Base-by-base conservation (phyloP, 2,329 filamentous ascomycete genomes). In the Neonectria magnoliae region DNA sequence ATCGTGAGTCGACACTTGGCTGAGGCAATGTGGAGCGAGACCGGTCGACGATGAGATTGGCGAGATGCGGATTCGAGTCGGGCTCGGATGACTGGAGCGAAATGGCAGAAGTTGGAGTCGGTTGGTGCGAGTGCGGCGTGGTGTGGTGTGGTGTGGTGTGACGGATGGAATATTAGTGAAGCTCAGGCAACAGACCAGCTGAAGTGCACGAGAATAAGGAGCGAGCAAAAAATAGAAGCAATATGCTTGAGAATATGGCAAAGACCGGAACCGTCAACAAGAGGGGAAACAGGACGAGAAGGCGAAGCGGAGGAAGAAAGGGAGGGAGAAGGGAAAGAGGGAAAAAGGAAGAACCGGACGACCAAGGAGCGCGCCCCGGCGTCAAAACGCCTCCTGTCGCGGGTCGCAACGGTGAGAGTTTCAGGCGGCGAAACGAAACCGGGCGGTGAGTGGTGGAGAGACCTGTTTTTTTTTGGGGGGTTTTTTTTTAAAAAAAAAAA, bases 371-470 rank as follows among this genome's bases (percentile, higher is more conserved):
- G 61, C 18, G 60, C 22, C n/a, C n/a, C 36, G 14, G 16, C 36
- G 22, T n/a, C 22, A 9, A 68, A 67, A 64, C 54, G 54, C 62
- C 58, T 58, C 45, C 56, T 72, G 69, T 71, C 63, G 59, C 66
- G 70, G 71, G 71, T 69, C 62, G 65, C 44, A 41, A 67, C 71
- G 64, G 68, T 66, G 54, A 51, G 62, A 57, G 73, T 76, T 76
- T 76, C 74, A 76, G 74, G 72, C 57, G 54, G 25, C 58, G 54
- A 65, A 65, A 68, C 67, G 52, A 63, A 64, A 58, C 60, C 4
- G 51, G 44, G 16, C 25, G 48, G 50, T 69, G 52, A 72, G 55
- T 72, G 70, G 69, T 69, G 58, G 59, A 63, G 62, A 55, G 45
- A 27, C 38, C 9, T 31, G 16, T 27, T 14, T 13, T n/a, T n/a